Evolutionary conservation across 192 early-diverging fungal species (phyloP), one percentile per base, ranked within the genome.

Genomic region (Bifiguratus adelaidae): DNA sequence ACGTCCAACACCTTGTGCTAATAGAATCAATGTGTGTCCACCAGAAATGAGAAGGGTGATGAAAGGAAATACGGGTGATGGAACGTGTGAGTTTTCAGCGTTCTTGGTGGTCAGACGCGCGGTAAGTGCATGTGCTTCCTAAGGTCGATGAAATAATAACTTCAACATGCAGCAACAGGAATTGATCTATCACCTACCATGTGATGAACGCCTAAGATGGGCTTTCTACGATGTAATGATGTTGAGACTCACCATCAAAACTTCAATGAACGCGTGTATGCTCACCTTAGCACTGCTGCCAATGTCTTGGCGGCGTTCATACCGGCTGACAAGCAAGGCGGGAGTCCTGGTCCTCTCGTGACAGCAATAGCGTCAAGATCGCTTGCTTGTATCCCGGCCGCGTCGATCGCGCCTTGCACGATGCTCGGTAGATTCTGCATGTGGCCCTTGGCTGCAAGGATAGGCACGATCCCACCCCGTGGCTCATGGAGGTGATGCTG

Each of bases 91-190:
- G 4, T 24, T 19, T 21, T 55, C 44, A 3, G 61, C 35, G 23
- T 59, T 34, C n/a, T 16, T 20, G 3, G 66, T 65, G 1, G 67
- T 73, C 30, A 89, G 68, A 2, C 86, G 79, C 28, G 81, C 82
- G 38, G 83, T 85, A 30, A 86, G 57, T 6, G 86, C 83, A 42
- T 89, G 86, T 2, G 83, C 86, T 56, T 89, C 86, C 71, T 70
- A 52, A n/a, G 13, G 9, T 23, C 7, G 22, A 38, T 22, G 24
- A 25, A 28, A 44, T 18, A 46, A 7, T 29, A 8, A 48, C 18
- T 18, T 16, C 20, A 27, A 22, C n/a, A 43, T 25, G 20, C 21
- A 6, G 27, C 4, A 48, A 27, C 30, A 20, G 2, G n/a, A 20
- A 46, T 13, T n/a, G 11, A 41, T 18, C 22, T 22, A 20, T 26